Percentiles rank a stretch among this genome's conserved stretches.
Evolutionary conservation across 176 grass and related monocot genomes (phyloP).

Genomic region (Phyllostachys edulis): DNA sequence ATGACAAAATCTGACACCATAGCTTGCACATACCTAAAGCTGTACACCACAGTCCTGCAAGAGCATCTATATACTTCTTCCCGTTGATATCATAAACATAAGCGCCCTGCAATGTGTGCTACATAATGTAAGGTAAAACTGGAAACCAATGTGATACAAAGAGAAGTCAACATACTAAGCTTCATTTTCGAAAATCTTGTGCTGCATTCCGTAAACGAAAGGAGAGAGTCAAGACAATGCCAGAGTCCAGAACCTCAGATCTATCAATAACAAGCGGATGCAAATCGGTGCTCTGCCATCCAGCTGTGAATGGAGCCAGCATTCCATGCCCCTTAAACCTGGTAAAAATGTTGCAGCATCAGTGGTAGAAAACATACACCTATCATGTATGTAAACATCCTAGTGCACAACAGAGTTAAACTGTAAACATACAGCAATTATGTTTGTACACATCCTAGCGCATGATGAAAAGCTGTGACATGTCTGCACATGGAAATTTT

Average conservation of each 20-base stretch:
- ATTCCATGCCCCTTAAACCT: conserved; percentile 89
- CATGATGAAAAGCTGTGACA: background rate
- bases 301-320: conserved; percentile 97
- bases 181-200: background rate
- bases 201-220: background rate
- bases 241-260: conserved; percentile 55
- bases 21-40: conserved; percentile 63
- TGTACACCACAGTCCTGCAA: conserved; percentile 91
- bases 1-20: background rate
- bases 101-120: conserved; percentile 52
- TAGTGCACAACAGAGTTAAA: no score
- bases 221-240: background rate
- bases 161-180: background rate
- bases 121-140: background rate
- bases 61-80: conserved; percentile 89
- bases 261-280: conserved; percentile 81
- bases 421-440: conserved; percentile 17
- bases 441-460: background rate
- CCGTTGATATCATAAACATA: conserved; percentile 92
- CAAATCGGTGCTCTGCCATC: conserved; percentile 83
- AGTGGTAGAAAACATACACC: no score
- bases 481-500: background rate
- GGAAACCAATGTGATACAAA: background rate
- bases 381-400: no score
- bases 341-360: no score